Conservation (phyloP, 2,329 filamentous ascomycete species). For the Aspergillus aculeatinus region DNA sequence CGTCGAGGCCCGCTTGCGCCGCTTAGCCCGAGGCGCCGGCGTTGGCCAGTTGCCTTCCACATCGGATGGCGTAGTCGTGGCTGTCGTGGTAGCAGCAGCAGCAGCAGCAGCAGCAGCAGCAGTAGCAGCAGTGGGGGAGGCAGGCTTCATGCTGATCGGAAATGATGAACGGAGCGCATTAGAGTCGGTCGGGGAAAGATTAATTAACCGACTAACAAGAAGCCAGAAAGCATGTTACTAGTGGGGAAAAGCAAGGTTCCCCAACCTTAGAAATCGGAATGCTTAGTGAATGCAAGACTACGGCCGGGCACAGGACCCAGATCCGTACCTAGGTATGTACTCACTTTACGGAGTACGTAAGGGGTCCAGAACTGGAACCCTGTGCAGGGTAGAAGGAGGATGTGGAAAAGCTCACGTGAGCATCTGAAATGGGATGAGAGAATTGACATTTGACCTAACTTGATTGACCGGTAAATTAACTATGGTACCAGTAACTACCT, state of each 20-base stretch:
- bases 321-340: neutral
- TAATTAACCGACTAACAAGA: no score
- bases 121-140: neutral
- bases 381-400: no score
- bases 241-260: no score
- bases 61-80: neutral
- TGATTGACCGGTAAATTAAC: no score
- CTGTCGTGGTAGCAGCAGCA: no score
- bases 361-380: no score
- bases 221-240: no score
- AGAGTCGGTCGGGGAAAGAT: neutral
- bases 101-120: no score
- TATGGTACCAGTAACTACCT: no score
- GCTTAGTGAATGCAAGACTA: neutral
- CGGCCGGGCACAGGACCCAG: neutral
- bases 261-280: constrained; percentile 8
- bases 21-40: constrained; percentile 24
- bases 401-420: neutral
- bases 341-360: no score
- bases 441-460: no score
- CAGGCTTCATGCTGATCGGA: neutral
- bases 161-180: neutral
- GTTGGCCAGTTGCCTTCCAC: constrained; percentile 3
- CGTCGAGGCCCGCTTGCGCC: constrained; percentile 24
- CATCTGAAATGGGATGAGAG: neutral